These are phyloP conservation scores for Hymenotorrendiella dingleyae DNA, from an alignment of 2,329 filamentous ascomycete genomes.

Conservation along the genomic window DNA sequence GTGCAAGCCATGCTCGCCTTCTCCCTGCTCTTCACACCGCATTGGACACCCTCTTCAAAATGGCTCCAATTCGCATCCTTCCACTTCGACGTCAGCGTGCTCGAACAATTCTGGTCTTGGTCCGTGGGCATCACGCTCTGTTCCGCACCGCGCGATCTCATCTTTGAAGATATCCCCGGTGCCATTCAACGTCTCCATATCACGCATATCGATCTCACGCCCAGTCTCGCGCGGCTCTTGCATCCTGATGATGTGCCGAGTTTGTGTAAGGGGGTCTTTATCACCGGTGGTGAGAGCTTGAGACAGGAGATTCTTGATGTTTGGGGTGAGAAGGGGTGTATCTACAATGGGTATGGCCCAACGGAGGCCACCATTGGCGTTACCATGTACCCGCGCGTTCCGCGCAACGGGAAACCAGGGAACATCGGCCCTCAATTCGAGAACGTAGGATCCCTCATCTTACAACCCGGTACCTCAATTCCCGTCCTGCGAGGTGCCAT, in stretches of 20 bases:
- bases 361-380: constrained; percentile 92
- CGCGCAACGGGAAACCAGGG: constrained; percentile 68
- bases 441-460: constrained; percentile 80
- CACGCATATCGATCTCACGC: constrained; percentile 88
- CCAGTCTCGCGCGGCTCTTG: constrained; percentile 73
- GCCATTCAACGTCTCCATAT: constrained; percentile 68
- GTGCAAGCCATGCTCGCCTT: constrained; percentile 89
- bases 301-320: constrained; percentile 83
- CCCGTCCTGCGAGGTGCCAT: constrained; percentile 74
- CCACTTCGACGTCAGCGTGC: constrained; percentile 88
- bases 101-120: constrained; percentile 97
- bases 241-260: constrained; percentile 76
- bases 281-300: constrained; percentile 83
- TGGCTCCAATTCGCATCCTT: constrained; percentile 94
- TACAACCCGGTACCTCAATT: constrained; percentile 60
- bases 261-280: constrained; percentile 79
- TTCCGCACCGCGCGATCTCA: constrained; percentile 73
- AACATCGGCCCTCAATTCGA: constrained; percentile 85
- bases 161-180: constrained; percentile 74
- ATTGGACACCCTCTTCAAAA: constrained; percentile 67
- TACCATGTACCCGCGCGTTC: constrained; percentile 82
- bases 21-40: constrained; percentile 65
- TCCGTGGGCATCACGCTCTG: constrained; percentile 81
- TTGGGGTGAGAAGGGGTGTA: constrained; percentile 74
- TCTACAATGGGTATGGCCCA: constrained; percentile 90